Base-by-base conservation (phyloP, 345 rosid genomes). In the Balakata baccata region DNA sequence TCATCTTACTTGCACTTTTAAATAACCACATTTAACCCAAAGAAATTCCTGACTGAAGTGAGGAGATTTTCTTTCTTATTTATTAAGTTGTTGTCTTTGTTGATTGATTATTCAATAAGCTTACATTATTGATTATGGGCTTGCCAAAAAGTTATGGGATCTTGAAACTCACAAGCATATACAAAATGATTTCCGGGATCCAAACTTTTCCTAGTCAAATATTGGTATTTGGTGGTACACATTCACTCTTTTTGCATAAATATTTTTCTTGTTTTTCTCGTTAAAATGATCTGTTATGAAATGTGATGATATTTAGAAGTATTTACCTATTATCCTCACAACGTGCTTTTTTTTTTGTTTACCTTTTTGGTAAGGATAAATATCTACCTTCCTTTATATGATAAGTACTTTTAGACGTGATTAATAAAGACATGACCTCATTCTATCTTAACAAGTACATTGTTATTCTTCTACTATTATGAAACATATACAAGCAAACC, bases 161-260 rank as follows among this genome's bases (percentile, higher is more conserved):
- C 74, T 74, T 53, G 77, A 73, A 61, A 78, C 81, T 68, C 81
- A 73, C 64, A 78, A 78, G 74, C 81, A 78, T 62, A 78, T 78
- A 68, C 81, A n/a, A n/a, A n/a, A n/a, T n/a, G n/a, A n/a, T n/a
- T n/a, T n/a, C n/a, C n/a, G n/a, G n/a, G n/a, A n/a, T n/a, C n/a
- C n/a, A n/a, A n/a, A n/a, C n/a, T n/a, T n/a, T n/a, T n/a, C n/a
- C n/a, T n/a, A n/a, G n/a, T n/a, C n/a, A 63, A 16, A 18, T 12
- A 63, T 1, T 7, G 7, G 11, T 22, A 52, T 18, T 13, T 13
- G 16, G 14, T 51, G 54, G 25, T 56, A 11, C 39, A 38, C 6
- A 6, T 2, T 60, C n/a, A n/a, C 6, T 58, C n/a, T 59, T 59
- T 3, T 59, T 23, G 23, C 13, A 23, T 23, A 23, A 9, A 23